Evolutionary conservation across 2,329 filamentous ascomycete species (phyloP).

Genomic region (Trichoderma simmonsii): DNA sequence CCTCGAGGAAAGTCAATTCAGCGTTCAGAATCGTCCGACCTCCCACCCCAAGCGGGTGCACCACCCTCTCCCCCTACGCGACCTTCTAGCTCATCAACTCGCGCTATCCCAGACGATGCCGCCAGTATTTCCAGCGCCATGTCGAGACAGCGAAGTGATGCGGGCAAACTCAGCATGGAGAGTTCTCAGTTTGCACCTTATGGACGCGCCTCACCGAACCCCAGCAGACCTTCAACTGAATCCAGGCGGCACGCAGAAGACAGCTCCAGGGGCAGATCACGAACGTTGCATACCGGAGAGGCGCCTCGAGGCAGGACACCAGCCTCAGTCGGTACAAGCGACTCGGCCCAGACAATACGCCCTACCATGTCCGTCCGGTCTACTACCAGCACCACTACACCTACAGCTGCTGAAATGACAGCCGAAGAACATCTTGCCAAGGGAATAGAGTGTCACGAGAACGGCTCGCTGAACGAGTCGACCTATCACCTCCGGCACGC

Average conservation of each 20-base stretch:
- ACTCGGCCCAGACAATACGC: conserved; percentile 53
- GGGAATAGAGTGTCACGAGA: conserved; percentile 86
- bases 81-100: conserved; percentile 54
- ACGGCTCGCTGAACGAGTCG: conserved; percentile 83
- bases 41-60: conserved; percentile 44
- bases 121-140: conserved; percentile 31
- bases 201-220: conserved; percentile 43
- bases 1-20: conserved; percentile 80
- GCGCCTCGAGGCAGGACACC: conserved; percentile 42
- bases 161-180: conserved; percentile 50
- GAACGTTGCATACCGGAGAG: conserved; percentile 39
- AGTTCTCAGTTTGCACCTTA: conserved; percentile 37
- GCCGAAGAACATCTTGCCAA: conserved; percentile 87
- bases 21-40: conserved; percentile 60
- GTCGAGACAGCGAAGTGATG: conserved; percentile 48
- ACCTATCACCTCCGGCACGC: conserved; percentile 94
- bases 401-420: conserved; percentile 66
- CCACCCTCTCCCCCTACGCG: conserved; percentile 61
- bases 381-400: conserved; percentile 55
- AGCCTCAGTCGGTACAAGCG: conserved; percentile 49
- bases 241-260: conserved; percentile 48
- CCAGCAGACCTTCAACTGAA: conserved; percentile 45
- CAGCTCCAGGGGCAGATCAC: conserved; percentile 43
- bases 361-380: conserved; percentile 41
- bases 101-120: conserved; percentile 38